Conservation (phyloP, 345 rosid genomes). For the Salix purpurea region DNA sequence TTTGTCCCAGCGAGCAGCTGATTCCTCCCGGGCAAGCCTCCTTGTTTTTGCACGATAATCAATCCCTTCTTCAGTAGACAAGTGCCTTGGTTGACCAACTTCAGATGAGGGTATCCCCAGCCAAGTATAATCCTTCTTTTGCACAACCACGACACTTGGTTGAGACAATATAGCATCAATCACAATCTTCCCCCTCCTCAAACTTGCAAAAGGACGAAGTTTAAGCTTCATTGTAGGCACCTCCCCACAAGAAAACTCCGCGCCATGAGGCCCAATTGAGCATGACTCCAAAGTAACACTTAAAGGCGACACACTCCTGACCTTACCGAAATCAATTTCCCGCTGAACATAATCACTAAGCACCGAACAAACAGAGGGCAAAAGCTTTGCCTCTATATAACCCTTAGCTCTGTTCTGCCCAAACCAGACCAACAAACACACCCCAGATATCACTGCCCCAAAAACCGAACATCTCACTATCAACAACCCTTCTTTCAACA, state of each 20-base stretch:
- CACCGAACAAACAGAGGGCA: conserved; percentile 79
- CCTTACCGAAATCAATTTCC: conserved; percentile 77
- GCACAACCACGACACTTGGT: conserved; percentile 62
- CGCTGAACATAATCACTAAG: conserved; percentile 74
- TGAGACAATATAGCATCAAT: conserved; percentile 78
- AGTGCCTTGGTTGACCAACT: conserved; percentile 47
- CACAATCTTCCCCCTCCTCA: conserved; percentile 85
- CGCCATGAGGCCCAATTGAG: conserved; percentile 66
- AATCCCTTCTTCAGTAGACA: conserved; percentile 85
- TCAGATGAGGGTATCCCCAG: conserved; percentile 78
- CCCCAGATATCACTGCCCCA: conserved; percentile 69
- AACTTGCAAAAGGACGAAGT: conserved; percentile 74
- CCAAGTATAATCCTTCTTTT: conserved; percentile 91
- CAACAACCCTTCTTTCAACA: conserved; percentile 73
- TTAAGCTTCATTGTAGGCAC: conserved; percentile 74
- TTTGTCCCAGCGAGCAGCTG: conserved; percentile 44
- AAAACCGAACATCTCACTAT: conserved; percentile 77
- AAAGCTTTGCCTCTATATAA: conserved; percentile 70
- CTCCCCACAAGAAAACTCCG: conserved; percentile 92
- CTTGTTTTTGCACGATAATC: conserved; percentile 83
- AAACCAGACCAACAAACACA: conserved; percentile 82
- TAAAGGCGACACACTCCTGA: conserved; percentile 75
- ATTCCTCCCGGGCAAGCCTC: conserved; percentile 75
- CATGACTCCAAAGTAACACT: conserved; percentile 76
- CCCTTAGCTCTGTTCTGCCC: conserved; percentile 70